Evolutionary conservation across 345 rosid species (phyloP), one percentile per base, ranked within the genome.

Genomic region (Aquilaria malaccensis): DNA sequence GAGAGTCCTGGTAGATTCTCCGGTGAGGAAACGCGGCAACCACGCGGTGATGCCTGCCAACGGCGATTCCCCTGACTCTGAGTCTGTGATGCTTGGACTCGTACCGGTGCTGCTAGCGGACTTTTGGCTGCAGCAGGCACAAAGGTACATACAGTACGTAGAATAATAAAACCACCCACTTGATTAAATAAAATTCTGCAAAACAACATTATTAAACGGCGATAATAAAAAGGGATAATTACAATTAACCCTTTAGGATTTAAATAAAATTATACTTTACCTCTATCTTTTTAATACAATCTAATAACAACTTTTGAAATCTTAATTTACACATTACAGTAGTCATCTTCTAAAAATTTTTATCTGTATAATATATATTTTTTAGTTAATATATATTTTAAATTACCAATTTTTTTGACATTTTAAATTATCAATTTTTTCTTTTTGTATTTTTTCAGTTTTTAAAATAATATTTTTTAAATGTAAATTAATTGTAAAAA

Each of bases 11-110:
- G 75, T 52, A 6, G 95, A 82, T 41, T 55, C 65, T 49, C 80
- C 88, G 0, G 72, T 61, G 47, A 79, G 14, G 29, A 74, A 71
- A 67, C 63, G 72, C 2, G 90, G 78, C 50, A 77, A 55, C 90
- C 86, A 79, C 55, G 84, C 69, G 66, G 48, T 30, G 7, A 31
- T 6, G 53, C 67, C 68, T 15, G 48, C 73, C 14, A 31, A 66
- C 2, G 32, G 30, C 45, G 83, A 54, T 62, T 64, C 65, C 29
- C 45, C 76, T 55, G 77, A 61, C 47, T 76, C 80, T 33, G 62
- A 60, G 30, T 71, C 63, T 46, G 64, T 14, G 32, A 69, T 32
- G 30, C 50, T 53, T 59, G 78, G 41, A 13, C 74, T 12, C 11
- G 75, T 63, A 11, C 74, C 12, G 6, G 70, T 46, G 32, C 58